Evolutionary conservation across 306 rosid genomes (phyloP).

Genomic region (Herpetospermum pedunculosum): DNA sequence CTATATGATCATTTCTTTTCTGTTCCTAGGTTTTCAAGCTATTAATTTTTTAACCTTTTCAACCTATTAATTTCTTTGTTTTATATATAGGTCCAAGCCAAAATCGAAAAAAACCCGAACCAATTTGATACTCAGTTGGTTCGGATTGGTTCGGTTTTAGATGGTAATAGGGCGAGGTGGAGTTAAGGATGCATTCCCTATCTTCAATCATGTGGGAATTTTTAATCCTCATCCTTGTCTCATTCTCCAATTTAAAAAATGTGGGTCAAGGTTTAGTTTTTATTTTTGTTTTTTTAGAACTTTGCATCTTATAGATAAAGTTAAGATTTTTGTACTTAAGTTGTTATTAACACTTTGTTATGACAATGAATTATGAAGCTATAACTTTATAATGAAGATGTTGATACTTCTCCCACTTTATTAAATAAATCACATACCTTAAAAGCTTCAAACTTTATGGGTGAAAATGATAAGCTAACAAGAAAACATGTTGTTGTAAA

Average conservation of each 20-base stretch:
- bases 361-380: background rate
- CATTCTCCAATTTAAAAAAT: background rate
- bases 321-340: background rate
- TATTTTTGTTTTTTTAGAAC: background rate
- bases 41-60: no score
- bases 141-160: background rate
- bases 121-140: no score
- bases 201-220: background rate
- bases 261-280: background rate
- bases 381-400: background rate
- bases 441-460: background rate
- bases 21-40: no score
- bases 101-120: no score
- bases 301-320: background rate
- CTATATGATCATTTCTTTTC: no score
- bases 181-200: background rate
- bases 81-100: no score
- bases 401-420: conserved; percentile 4
- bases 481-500: background rate
- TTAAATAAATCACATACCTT: background rate
- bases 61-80: no score
- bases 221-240: background rate
- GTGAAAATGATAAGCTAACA: background rate
- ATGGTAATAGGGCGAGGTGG: background rate
- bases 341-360: background rate